Evolutionary conservation across 805 yeast genomes (phyloP).

Genomic region (Teunomyces tritomae): DNA sequence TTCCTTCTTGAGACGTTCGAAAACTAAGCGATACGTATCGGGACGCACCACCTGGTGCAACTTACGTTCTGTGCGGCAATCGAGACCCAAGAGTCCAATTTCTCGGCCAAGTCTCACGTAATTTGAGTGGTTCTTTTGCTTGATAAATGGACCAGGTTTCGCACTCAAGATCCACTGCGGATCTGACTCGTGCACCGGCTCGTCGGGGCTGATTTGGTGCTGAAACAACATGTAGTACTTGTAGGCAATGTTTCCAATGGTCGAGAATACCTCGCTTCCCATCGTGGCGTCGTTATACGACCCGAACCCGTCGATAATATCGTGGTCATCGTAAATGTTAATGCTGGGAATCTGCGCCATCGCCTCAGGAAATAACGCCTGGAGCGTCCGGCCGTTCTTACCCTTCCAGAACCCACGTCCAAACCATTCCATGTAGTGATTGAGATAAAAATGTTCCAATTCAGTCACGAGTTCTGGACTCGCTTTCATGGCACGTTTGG

Average conservation of each 20-base stretch:
- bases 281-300: slow-evolving; percentile 77
- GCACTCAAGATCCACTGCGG: slow-evolving; percentile 63
- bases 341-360: slow-evolving; percentile 80
- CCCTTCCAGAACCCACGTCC: slow-evolving; percentile 89
- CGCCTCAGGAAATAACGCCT: slow-evolving; percentile 68
- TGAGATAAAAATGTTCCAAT: slow-evolving; percentile 63
- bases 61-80: slow-evolving; percentile 89
- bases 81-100: slow-evolving; percentile 74
- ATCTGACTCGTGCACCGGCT: slow-evolving; percentile 34
- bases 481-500: slow-evolving; percentile 38
- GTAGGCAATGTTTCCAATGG: slow-evolving; percentile 77
- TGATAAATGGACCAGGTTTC: slow-evolving; percentile 64
- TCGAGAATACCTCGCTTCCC: slow-evolving; percentile 62
- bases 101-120: slow-evolving; percentile 73
- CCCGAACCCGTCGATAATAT: slow-evolving; percentile 95
- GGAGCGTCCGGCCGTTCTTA: slow-evolving; percentile 59
- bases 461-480: slow-evolving; percentile 51
- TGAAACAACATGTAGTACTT: slow-evolving; percentile 89
- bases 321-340: slow-evolving; percentile 92
- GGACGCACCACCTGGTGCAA: slow-evolving; percentile 52
- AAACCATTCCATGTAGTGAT: slow-evolving; percentile 82
- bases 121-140: slow-evolving; percentile 62
- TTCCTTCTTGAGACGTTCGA: slow-evolving; percentile 59
- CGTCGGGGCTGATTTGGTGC: slow-evolving; percentile 63
- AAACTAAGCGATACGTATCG: slow-evolving; percentile 58